Conservation (phyloP, 306 rosid species). For the Cicer pinnatifidum region DNA sequence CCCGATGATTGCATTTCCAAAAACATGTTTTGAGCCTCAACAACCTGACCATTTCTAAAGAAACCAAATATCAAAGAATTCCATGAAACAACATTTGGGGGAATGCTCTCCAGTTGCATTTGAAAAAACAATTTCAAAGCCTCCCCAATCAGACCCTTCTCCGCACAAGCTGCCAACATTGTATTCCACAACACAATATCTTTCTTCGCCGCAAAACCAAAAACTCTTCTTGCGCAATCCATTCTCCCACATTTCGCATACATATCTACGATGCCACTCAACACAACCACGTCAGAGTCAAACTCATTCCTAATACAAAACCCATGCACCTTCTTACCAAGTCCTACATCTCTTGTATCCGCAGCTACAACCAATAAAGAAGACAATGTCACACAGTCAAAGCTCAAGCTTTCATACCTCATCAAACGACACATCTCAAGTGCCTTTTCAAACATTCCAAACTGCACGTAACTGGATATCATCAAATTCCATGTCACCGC, state of each 20-base stretch:
- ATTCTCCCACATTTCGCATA: slow-evolving; percentile 74
- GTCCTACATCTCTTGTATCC: slow-evolving; percentile 53
- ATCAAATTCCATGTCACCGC: slow-evolving; percentile 82
- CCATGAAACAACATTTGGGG: slow-evolving; percentile 79
- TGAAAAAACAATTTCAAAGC: slow-evolving; percentile 72
- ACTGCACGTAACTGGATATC: slow-evolving; percentile 65
- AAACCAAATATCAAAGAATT: slow-evolving; percentile 73
- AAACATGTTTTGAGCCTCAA: slow-evolving; percentile 68
- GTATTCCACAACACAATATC: slow-evolving; percentile 86
- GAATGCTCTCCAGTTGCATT: slow-evolving; percentile 74
- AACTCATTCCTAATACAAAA: slow-evolving; percentile 72
- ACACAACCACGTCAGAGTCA: slow-evolving; percentile 63
- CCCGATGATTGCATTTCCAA: slow-evolving; percentile 65
- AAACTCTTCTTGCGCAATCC: slow-evolving; percentile 62
- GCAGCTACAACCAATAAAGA: slow-evolving; percentile 70
- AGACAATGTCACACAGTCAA: slow-evolving; percentile 74
- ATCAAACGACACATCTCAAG: slow-evolving; percentile 58
- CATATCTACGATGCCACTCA: slow-evolving; percentile 66
- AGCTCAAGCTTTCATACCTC: slow-evolving; percentile 61
- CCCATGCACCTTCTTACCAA: slow-evolving; percentile 72
- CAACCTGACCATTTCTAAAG: slow-evolving; percentile 71
- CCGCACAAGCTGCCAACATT: slow-evolving; percentile 77
- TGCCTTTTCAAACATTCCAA: slow-evolving; percentile 64
- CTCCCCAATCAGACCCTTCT: slow-evolving; percentile 72
- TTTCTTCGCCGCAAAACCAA: slow-evolving; percentile 46